Evolutionary conservation across 2,329 filamentous ascomycete genomes (phyloP), one percentile per base, ranked within the genome.

Genomic region (Helminthosporium solani): DNA sequence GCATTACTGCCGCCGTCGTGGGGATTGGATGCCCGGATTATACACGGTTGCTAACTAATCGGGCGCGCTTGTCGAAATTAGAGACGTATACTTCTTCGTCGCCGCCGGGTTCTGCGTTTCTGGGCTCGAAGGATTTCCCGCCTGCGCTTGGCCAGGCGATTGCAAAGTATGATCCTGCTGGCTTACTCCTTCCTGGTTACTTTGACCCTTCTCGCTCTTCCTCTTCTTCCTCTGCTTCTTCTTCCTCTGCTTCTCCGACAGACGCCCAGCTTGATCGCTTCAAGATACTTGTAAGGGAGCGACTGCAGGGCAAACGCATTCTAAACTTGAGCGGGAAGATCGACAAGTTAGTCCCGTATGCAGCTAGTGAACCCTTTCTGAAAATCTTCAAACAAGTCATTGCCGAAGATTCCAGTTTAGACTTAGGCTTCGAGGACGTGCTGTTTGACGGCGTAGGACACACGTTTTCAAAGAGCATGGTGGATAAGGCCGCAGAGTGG

Each of bases 21-120:
- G 79, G 96, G 19, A 88, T 97, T 42, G 94, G 92, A 1, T 96
- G 90, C 68, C 90, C 91, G 1, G 92, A 99, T 70, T 96, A 88
- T 60, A 82, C 85, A 53, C 77, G 87, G 67, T 75, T 97, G 14
- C 87, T 97, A 83, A 78, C 76, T 7, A 85, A 92, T 58, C 88
- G 94, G 9, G 92, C 92, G 0, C 76, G 81, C 4, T 75, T 85
- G 30, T 86, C 86, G 0, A 88, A 85, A 60, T 74, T 87, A 9
- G 54, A 77, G 12, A 80, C 82, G 0, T 89, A 80, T 70, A 80
- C 78, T 0, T 67, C 74, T 2, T 76, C 77, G 11, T 73, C 80
- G 14, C 75, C 78, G 0, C 75, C 77, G 0, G 85, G 84, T 0
- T 69, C 75, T 0, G 71, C 78, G 0, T 95, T 97, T 61, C 63